Base-by-base conservation (phyloP, 768 basidiomycete genomes). In the Chalciporus chontae region DNA sequence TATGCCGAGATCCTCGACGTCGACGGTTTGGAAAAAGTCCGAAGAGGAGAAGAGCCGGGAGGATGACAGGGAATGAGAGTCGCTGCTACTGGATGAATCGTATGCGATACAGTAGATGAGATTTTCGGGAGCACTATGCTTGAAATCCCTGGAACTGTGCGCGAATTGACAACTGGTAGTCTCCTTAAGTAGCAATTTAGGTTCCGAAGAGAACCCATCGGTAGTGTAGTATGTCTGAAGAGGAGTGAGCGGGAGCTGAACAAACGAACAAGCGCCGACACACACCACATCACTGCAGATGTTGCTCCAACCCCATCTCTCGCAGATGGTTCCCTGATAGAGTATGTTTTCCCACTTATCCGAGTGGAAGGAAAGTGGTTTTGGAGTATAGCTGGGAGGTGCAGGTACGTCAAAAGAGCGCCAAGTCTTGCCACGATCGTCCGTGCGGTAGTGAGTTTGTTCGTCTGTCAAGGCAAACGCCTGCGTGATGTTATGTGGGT, bases 71-170 rank as follows among this genome's bases (percentile, higher is more conserved):
- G 71, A 59, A 54, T 81, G 81, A 17, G 61, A 58, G 21, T 67
- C 62, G 18, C 69, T 70, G 23, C 68, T 55, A 8, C 78, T 69
- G 8, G 74, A 71, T 3, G 80, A 71, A 59, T 95, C 94, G 66
- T 80, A 94, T 2, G 83, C 94, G 54, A 95, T 85, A 63, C 96
- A 98, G 71, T 87, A 94, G 61, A 98, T 79, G 18, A 93, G 77
- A 58, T 92, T 79, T 3, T 73, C 59, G 47, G 84, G 79, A 6
- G 90, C 88, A 10, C 83, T 78, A 54, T 87, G 84, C 63, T 85
- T 84, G 74, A 95, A 92, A 49, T 90, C 85, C 44, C 77, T 77
- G 63, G 84, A 86, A 59, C 89, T 86, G 63, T 95, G 89, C 0
- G 94, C 95, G 61, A 94, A 99, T 57, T 87, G 80, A 67, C 96